Evolutionary conservation across 345 rosid genomes (phyloP).

Genomic region (Eucalyptus sideroxylon): DNA sequence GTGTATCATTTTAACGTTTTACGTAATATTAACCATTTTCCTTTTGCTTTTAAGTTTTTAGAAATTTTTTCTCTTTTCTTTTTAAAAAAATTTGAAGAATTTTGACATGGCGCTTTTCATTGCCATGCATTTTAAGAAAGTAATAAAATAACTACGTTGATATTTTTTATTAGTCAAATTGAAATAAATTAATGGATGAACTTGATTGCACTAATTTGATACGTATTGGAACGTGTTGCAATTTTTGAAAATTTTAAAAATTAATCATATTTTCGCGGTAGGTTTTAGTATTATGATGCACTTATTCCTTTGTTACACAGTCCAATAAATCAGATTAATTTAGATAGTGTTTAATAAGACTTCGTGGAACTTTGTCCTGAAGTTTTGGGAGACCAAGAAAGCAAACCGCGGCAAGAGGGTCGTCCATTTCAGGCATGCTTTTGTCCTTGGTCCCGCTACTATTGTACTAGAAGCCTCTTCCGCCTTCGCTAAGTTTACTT

Average conservation of each 20-base stretch:
- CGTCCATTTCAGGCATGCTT: not conserved
- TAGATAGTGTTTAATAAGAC: not conserved
- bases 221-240: accelerated
- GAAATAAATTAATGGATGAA: accelerated
- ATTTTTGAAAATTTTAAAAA: too few relatives aligned
- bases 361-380: not conserved
- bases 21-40: not conserved
- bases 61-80: too few relatives aligned
- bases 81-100: too few relatives aligned
- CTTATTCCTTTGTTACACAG: not conserved
- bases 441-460: not conserved
- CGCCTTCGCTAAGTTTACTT: not conserved
- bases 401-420: not conserved
- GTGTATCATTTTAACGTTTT: too few relatives aligned
- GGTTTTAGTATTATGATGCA: not conserved
- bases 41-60: too few relatives aligned
- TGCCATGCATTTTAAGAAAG: not conserved
- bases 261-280: too few relatives aligned
- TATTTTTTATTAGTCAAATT: not conserved
- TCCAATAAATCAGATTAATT: not conserved
- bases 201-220: too few relatives aligned
- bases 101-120: not conserved
- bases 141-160: accelerated
- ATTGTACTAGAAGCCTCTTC: not conserved
- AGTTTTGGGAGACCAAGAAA: not conserved